phyloP scores from a whole-genome alignment of 495 filamentous ascomycete species.

The Xylaria flabelliformis region DNA sequence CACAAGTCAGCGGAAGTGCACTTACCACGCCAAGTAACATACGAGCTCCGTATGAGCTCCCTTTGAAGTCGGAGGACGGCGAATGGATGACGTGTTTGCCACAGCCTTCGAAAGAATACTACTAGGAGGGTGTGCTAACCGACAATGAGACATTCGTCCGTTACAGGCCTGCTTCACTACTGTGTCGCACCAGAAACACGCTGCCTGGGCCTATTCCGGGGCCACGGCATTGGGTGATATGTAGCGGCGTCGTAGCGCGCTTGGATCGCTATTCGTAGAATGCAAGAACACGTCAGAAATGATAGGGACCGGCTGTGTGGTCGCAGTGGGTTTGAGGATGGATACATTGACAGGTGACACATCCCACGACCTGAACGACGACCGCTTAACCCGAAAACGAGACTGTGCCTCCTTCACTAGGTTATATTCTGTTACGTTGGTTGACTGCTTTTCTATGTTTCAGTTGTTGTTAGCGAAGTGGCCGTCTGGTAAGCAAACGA shows the following conservation, averaged over 20 bases:
- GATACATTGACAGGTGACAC: slow-evolving; percentile 24
- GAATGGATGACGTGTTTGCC: slow-evolving; percentile 1
- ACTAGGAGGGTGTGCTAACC: slow-evolving; percentile 15
- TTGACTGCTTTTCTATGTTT: background rate
- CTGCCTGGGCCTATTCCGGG: slow-evolving; percentile 23
- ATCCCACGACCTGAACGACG: background rate
- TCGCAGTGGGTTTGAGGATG: slow-evolving; percentile 24
- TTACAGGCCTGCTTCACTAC: slow-evolving; percentile 10
- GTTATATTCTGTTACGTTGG: slow-evolving; percentile 6
- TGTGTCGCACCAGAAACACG: slow-evolving; percentile 17
- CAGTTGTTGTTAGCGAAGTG: background rate
- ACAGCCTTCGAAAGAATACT: background rate
- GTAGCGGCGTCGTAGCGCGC: slow-evolving; percentile 20
- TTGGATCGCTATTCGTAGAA: slow-evolving; percentile 20
- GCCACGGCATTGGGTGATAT: slow-evolving; percentile 30
- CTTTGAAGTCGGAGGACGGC: background rate
- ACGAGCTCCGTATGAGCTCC: background rate
- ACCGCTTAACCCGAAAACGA: background rate
- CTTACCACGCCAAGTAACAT: slow-evolving; percentile 6
- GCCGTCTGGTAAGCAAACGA: background rate
- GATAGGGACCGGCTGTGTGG: slow-evolving; percentile 14
- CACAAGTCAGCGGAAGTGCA: background rate
- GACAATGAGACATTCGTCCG: slow-evolving; percentile 20
- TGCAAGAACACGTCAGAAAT: slow-evolving; percentile 30
- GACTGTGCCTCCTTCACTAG: no score